phyloP scores from a whole-genome alignment of 768 basidiomycete species.

The Lentinus brumalis region DNA sequence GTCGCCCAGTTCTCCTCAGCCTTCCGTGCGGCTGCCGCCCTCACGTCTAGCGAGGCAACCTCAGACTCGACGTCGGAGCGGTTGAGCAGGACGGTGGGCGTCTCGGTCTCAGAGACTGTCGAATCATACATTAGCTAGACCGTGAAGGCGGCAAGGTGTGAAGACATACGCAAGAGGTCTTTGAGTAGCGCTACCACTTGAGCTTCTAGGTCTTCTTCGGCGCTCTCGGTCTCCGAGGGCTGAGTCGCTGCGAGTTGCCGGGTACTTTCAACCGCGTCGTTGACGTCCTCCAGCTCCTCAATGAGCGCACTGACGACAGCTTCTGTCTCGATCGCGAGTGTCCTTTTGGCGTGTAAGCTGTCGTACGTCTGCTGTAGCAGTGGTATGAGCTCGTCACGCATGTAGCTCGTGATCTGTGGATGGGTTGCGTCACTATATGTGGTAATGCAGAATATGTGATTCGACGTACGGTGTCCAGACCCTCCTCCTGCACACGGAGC shows the following conservation, averaged over 20 bases:
- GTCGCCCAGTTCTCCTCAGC: slow-evolving; percentile 15
- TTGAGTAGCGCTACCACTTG: slow-evolving; percentile 16
- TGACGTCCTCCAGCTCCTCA: slow-evolving; percentile 34
- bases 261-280: slow-evolving; percentile 12
- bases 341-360: slow-evolving; percentile 23
- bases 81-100: slow-evolving; percentile 20
- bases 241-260: background rate
- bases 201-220: background rate
- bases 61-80: slow-evolving; percentile 11
- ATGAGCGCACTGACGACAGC: slow-evolving; percentile 36
- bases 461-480: slow-evolving; percentile 31
- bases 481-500: slow-evolving; percentile 25
- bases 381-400: slow-evolving; percentile 19
- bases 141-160: background rate
- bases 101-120: background rate
- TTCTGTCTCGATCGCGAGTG: slow-evolving; percentile 31
- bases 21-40: background rate
- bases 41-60: background rate
- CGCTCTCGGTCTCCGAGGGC: background rate
- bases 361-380: slow-evolving; percentile 29
- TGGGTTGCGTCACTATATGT: background rate
- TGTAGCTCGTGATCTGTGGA: background rate
- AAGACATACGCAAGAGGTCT: slow-evolving; percentile 9
- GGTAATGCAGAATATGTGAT: too few species aligned
- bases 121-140: background rate